Percentiles rank a stretch among this genome's conserved stretches.
Conservation (phyloP, 2,329 filamentous ascomycete species). For the Biscogniauxia mediterranea region DNA sequence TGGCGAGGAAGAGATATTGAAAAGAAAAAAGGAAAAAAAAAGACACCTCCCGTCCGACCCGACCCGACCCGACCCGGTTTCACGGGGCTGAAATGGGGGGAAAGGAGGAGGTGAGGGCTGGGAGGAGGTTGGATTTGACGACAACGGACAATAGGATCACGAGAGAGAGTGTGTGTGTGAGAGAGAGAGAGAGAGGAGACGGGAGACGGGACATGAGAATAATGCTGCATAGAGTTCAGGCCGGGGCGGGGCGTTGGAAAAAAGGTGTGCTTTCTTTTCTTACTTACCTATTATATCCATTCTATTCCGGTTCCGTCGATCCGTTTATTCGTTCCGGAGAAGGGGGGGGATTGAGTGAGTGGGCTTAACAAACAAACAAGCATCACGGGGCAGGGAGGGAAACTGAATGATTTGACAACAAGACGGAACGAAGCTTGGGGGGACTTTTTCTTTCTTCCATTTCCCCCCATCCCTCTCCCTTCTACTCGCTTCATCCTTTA, state of each 20-base stretch:
- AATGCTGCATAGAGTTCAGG: not conserved
- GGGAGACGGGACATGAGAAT: not conserved
- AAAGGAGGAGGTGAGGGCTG: too few species aligned
- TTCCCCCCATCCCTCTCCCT: not conserved
- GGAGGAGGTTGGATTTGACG: too few species aligned
- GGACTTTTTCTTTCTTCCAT: not conserved
- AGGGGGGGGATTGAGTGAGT: too few species aligned
- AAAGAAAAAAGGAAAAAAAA: not conserved
- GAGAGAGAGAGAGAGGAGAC: too few species aligned
- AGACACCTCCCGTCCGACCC: too few species aligned
- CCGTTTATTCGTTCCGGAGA: not conserved
- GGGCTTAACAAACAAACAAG: too few species aligned
- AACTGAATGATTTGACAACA: not conserved
- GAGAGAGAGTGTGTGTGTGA: too few species aligned
- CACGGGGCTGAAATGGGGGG: too few species aligned
- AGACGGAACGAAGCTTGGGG: too few species aligned
- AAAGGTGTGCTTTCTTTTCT: not conserved
- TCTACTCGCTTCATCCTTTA: not conserved
- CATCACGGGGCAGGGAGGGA: not conserved
- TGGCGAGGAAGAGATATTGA: constrained; percentile 22
- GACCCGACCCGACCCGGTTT: too few species aligned
- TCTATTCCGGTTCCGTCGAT: not conserved
- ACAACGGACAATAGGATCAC: too few species aligned
- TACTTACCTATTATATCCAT: not conserved
- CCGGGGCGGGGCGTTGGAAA: not conserved